Conservation (phyloP, 495 filamentous ascomycete genomes). For the Aspergillus conjunctus region DNA sequence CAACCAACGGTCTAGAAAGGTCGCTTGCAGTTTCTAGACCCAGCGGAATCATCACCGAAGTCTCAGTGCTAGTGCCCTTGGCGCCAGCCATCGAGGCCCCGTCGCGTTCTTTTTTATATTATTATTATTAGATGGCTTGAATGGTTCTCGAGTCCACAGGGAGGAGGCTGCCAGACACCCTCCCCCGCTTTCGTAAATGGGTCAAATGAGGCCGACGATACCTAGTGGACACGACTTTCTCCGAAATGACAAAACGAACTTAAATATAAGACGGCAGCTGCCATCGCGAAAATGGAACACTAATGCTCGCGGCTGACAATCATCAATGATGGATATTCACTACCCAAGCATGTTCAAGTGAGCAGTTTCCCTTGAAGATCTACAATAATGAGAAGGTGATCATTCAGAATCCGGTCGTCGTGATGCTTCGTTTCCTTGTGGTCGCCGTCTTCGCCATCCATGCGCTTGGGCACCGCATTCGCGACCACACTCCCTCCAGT, state of each 20-base stretch:
- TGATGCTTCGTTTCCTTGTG: slow-evolving; percentile 29
- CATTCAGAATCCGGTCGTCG: not conserved
- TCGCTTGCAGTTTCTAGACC: slow-evolving; percentile 4
- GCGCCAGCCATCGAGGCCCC: slow-evolving; percentile 5
- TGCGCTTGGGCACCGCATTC: not conserved
- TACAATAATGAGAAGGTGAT: not conserved
- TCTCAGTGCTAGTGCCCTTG: slow-evolving; percentile 13
- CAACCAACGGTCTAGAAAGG: slow-evolving; percentile 6
- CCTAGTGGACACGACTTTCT: not conserved
- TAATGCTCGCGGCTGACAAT: not conserved
- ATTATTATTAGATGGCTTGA: slow-evolving; percentile 1
- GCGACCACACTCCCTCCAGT: not conserved
- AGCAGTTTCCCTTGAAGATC: not conserved
- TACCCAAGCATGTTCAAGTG: not conserved
- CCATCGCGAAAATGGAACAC: not conserved
- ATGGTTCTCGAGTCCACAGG: not conserved
- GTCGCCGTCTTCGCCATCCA: not conserved
- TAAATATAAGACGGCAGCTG: slow-evolving; percentile 7
- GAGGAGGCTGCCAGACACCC: not conserved
- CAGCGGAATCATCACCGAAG: not conserved
- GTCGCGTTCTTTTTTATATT: not conserved
- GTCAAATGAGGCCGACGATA: not conserved
- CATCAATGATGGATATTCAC: not conserved
- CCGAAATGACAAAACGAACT: not conserved
- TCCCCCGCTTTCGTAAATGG: slow-evolving; percentile 8